These are phyloP conservation scores for Hawksworthiomyces lignivorus DNA, from an alignment of 2,329 filamentous ascomycete genomes.

Conservation along the genomic window DNA sequence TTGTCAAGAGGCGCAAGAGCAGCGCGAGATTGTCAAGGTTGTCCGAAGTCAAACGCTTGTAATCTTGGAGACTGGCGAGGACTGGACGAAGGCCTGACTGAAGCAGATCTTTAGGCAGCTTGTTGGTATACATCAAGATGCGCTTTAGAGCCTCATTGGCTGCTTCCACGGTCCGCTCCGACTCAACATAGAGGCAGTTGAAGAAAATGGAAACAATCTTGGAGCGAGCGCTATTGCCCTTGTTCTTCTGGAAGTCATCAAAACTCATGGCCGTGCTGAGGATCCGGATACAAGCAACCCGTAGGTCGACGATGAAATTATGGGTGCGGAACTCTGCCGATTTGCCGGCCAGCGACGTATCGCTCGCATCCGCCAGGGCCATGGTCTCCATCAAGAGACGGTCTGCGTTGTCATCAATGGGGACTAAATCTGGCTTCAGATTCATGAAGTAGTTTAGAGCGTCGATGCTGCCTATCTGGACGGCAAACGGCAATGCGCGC, in stretches of 20 bases:
- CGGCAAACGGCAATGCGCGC: slow-evolving; percentile 83
- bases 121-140: slow-evolving; percentile 80
- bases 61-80: slow-evolving; percentile 91
- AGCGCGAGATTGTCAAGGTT: slow-evolving; percentile 87
- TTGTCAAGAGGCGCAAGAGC: slow-evolving; percentile 83
- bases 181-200: slow-evolving; percentile 92
- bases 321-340: slow-evolving; percentile 92
- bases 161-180: slow-evolving; percentile 83
- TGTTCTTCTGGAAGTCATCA: slow-evolving; percentile 76
- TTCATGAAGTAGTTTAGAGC: slow-evolving; percentile 93
- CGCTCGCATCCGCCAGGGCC: slow-evolving; percentile 86
- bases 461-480: slow-evolving; percentile 97
- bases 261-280: slow-evolving; percentile 90
- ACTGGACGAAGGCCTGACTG: slow-evolving; percentile 92
- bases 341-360: slow-evolving; percentile 87
- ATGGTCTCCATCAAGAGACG: slow-evolving; percentile 88
- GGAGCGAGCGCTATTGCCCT: slow-evolving; percentile 56
- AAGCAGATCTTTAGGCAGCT: slow-evolving; percentile 88
- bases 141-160: slow-evolving; percentile 85
- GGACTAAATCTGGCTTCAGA: slow-evolving; percentile 79
- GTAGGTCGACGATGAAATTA: slow-evolving; percentile 82
- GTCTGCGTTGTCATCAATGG: slow-evolving; percentile 87
- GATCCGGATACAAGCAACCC: slow-evolving; percentile 88
- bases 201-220: slow-evolving; percentile 94
- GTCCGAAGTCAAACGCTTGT: slow-evolving; percentile 79